phyloP scores from a whole-genome alignment of 1,284 basidiomycete genomes.

The Heliocybe sulcata region DNA sequence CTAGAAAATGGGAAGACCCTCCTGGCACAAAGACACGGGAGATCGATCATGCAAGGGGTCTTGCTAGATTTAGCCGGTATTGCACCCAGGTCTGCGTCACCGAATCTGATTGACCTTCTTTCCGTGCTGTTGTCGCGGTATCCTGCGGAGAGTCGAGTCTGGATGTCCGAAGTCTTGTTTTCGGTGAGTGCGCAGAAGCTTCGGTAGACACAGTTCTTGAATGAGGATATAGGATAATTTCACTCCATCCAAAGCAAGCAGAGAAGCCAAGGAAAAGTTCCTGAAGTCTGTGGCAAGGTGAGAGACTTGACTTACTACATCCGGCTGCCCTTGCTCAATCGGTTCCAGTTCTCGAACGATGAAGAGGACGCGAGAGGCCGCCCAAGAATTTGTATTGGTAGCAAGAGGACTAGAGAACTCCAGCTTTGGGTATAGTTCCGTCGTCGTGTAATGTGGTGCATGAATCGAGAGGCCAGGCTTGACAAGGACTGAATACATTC shows the following conservation, averaged over 20 bases:
- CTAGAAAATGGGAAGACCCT: constrained; percentile 39
- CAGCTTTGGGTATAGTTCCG: constrained; percentile 61
- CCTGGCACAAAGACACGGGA: constrained; percentile 59
- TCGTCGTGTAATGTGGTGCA: constrained; percentile 4
- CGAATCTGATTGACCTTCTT: constrained; percentile 77
- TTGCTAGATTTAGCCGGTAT: constrained; percentile 74
- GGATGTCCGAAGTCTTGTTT: constrained; percentile 69
- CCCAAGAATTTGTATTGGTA: constrained; percentile 68
- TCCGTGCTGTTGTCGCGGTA: constrained; percentile 54
- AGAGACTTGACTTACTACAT: constrained; percentile 13
- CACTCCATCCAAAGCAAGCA: constrained; percentile 50
- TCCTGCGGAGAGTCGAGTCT: constrained; percentile 46
- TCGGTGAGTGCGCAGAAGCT: constrained; percentile 39
- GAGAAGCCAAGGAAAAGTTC: constrained; percentile 72
- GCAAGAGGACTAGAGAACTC: constrained; percentile 72
- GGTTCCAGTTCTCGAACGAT: constrained; percentile 48
- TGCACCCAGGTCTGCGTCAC: constrained; percentile 77
- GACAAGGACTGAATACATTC: too few species aligned
- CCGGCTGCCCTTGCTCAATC: not conserved
- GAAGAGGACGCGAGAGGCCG: constrained; percentile 63
- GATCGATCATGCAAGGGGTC: constrained; percentile 62
- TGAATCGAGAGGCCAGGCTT: too few species aligned
- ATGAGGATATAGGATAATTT: constrained; percentile 48
- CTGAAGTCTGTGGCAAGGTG: constrained; percentile 69
- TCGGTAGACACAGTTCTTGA: not conserved